These are phyloP conservation scores for Orbilia blumenaviensis DNA, from an alignment of 2,329 filamentous ascomycete genomes.

Conservation along the genomic window DNA sequence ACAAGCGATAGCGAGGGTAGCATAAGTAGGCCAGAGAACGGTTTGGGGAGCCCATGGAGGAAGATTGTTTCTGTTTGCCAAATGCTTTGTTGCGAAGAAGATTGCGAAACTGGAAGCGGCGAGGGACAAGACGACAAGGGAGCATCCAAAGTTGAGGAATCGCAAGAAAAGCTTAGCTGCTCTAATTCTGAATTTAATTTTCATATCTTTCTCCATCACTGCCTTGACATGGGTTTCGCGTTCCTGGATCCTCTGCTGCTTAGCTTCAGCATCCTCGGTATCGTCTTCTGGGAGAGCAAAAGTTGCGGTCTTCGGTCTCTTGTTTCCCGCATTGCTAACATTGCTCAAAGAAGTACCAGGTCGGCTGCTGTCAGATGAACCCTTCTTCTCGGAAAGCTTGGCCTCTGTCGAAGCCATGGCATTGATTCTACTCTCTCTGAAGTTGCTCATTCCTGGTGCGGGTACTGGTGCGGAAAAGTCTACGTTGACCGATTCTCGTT, in stretches of 20 bases:
- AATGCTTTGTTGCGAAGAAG: slow-evolving; percentile 83
- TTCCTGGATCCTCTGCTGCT: neutral
- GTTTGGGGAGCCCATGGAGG: slow-evolving; percentile 85
- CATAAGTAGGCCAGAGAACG: slow-evolving; percentile 86
- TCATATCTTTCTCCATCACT: slow-evolving; percentile 66
- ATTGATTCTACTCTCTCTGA: slow-evolving; percentile 64
- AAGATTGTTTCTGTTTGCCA: slow-evolving; percentile 80
- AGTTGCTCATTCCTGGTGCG: slow-evolving; percentile 25
- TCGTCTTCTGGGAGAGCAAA: slow-evolving; percentile 89
- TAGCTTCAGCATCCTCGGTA: slow-evolving; percentile 71
- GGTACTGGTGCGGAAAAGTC: slow-evolving; percentile 22
- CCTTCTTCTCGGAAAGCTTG: slow-evolving; percentile 67
- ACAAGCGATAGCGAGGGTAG: slow-evolving; percentile 79
- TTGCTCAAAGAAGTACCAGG: slow-evolving; percentile 32
- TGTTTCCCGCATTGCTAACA: slow-evolving; percentile 59
- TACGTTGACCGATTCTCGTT: slow-evolving; percentile 38
- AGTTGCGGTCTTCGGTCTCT: slow-evolving; percentile 81
- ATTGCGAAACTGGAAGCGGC: slow-evolving; percentile 86
- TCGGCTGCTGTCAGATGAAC: slow-evolving; percentile 76
- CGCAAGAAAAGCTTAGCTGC: slow-evolving; percentile 95
- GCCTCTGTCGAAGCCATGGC: slow-evolving; percentile 82
- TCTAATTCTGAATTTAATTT: slow-evolving; percentile 77
- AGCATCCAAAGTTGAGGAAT: slow-evolving; percentile 95
- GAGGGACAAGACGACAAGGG: slow-evolving; percentile 91
- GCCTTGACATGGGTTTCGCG: slow-evolving; percentile 60